phyloP scores from a whole-genome alignment of 495 filamentous ascomycete genomes.

The Massariosphaeria phaeospora region DNA sequence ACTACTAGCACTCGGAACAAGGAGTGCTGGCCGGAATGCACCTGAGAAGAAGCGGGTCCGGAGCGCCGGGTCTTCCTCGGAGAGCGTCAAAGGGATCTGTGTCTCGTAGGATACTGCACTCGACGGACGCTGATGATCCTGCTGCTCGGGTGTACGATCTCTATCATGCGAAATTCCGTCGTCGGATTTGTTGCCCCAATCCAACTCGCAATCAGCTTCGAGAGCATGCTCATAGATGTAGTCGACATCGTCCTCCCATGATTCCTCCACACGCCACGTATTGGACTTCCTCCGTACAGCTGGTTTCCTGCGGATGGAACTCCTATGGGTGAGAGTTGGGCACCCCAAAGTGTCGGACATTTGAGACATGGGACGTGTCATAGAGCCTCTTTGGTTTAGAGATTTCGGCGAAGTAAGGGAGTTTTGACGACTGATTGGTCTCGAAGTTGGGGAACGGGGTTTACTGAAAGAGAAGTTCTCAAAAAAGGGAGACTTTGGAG shows the following conservation, averaged over 20 bases:
- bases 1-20: conserved; percentile 25
- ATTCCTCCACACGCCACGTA: conserved; percentile 47
- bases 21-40: conserved; percentile 19
- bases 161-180: conserved; percentile 15
- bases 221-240: conserved; percentile 89
- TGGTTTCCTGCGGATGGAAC: conserved; percentile 15
- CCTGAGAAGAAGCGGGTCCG: conserved; percentile 13
- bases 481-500: conserved; percentile 20
- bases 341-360: conserved; percentile 36
- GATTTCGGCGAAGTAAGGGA: conserved; percentile 19
- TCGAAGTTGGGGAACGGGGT: conserved; percentile 20
- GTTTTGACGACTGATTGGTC: conserved; percentile 18
- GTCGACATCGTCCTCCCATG: conserved; percentile 93
- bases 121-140: conserved; percentile 8
- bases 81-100: neutral
- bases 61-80: conserved; percentile 2
- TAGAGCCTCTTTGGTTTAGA: conserved; percentile 10
- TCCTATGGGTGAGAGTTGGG: conserved; percentile 1
- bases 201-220: conserved; percentile 85
- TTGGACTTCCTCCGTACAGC: conserved; percentile 21
- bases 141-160: conserved; percentile 20
- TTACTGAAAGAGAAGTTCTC: conserved; percentile 23
- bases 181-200: conserved; percentile 58
- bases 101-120: neutral
- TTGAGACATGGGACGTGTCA: conserved; percentile 31